Conservation (phyloP, 352 stramenopile species). For the Phytophthora pistaciae region DNA sequence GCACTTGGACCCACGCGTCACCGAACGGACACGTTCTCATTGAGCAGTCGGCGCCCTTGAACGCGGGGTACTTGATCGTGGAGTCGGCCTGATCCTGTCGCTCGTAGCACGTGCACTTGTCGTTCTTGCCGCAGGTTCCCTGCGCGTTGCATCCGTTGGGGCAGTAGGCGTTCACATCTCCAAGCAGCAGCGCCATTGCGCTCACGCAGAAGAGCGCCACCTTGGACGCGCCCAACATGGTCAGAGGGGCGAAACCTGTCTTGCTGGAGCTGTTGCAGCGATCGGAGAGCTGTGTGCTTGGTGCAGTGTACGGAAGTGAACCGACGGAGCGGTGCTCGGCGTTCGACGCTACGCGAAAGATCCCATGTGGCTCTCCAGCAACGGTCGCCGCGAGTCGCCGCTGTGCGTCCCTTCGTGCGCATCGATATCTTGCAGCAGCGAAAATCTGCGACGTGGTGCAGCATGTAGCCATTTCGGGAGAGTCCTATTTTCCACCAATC, state of each 20-base stretch:
- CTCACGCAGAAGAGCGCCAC: slow-evolving; percentile 49
- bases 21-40: slow-evolving; percentile 81
- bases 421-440: slow-evolving; percentile 13
- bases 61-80: slow-evolving; percentile 58
- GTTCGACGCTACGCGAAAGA: slow-evolving; percentile 18
- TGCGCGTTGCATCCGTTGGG: slow-evolving; percentile 89
- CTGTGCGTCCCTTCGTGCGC: slow-evolving; percentile 19
- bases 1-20: slow-evolving; percentile 68
- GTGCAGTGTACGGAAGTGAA: slow-evolving; percentile 24
- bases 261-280: neutral
- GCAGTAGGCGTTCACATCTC: slow-evolving; percentile 66
- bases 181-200: slow-evolving; percentile 39
- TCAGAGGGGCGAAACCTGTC: slow-evolving; percentile 8
- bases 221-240: slow-evolving; percentile 55
- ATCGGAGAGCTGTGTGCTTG: slow-evolving; percentile 10
- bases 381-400: slow-evolving; percentile 30
- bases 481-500: slow-evolving; percentile 19
- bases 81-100: slow-evolving; percentile 54
- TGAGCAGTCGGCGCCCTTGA: slow-evolving; percentile 82
- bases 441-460: slow-evolving; percentile 2
- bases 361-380: slow-evolving; percentile 29
- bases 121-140: slow-evolving; percentile 87
- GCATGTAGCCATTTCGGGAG: neutral
- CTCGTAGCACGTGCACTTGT: slow-evolving; percentile 94
- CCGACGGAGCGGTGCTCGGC: neutral